Base-by-base conservation (phyloP, 352 stramenopile species). In the Globisporangium perplexum region DNA sequence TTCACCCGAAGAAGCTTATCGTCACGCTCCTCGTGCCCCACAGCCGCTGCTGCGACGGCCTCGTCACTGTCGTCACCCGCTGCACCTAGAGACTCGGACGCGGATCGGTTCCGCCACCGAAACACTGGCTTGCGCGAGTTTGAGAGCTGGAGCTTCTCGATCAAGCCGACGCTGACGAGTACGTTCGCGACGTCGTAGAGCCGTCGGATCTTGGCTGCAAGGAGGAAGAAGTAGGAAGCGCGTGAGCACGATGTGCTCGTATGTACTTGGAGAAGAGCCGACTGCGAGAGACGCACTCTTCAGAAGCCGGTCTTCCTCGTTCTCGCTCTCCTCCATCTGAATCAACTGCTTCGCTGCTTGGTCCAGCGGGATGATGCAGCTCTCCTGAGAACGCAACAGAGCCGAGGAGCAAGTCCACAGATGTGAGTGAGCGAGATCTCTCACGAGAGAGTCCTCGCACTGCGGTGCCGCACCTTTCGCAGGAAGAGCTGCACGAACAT, bases 131-230 rank as follows among this genome's bases (percentile, higher is more conserved):
- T 94, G 33, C 84, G 82, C 7, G 77, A 89, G 57, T 85, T 86
- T 3, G 80, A 85, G 14, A 94, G 56, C 49, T 90, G 84, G 35
- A 93, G 60, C 56, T 97, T 97, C 57, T 95, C 80, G 33, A 97
- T 92, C 35, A 98, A 74, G 0, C 93, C 91, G 15, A 98, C 77
- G 48, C 81, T 93, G 3, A 94, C 76, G 23, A 98, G 83, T 8
- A 98, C 95, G 66, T 99, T 98, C 11, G 95, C 96, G 64, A 99
- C 97, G 56, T 99, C 96, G 58, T 99, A 99, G 26, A 99, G 81
- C 24, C 96, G 81, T 18, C 96, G 88, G 58, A 98, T 97, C 60
- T 98, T 98, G 46, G 95, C 84, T 94, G 63, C 28, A 7, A 56
- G 14, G 10, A 55, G 54, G 10, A 23, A 24, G 26, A 42, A 1